Base-by-base conservation (phyloP, 345 rosid species). In the Populus ilicifolia region DNA sequence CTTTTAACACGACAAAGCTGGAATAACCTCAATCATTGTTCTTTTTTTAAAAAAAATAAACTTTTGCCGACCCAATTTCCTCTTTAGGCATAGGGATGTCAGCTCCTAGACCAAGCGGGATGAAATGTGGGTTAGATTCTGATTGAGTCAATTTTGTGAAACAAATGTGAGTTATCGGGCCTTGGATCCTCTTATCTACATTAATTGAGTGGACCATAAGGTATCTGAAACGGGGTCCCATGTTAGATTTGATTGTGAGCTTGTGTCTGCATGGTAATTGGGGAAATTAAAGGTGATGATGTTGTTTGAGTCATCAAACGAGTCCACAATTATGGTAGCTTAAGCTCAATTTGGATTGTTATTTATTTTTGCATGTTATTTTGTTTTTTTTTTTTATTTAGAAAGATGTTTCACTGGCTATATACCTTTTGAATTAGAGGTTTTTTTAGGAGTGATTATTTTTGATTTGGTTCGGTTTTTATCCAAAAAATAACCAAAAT, bases 221-320 rank as follows among this genome's bases (percentile, higher is more conserved):
- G 54, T 56, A 73, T 80, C 84, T 30, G 25, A 39, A 35, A 18
- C 69, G 78, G 84, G 89, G 64, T 69, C 81, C 61, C 52, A 59
- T 78, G 77, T 63, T 82, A 17, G 85, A 86, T 82, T 80, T 80
- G 70, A 83, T 80, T 20, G 76, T n/a, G 20, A 44, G 65, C 71
- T 2, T 69, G 8, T 3, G n/a, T 48, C 13, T n/a, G n/a, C 73
- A 43, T 54, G 38, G 13, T 38, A 30, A 44, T 18, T 21, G 56
- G 4, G 18, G 39, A 43, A 69, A 29, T 59, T 52, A 16, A 46
- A 52, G 6, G 9, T 33, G 35, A 33, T 5, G 59, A 41, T 59
- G 29, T 18, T n/a, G 30, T 38, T 74, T 30, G 38, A 64, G 38
- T 41, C 13, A 30, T 21, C 62, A 64, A 8, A 21, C 14, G 16